Base-by-base conservation (phyloP, 805 yeast genomes). In the Brettanomyces anomalus region DNA sequence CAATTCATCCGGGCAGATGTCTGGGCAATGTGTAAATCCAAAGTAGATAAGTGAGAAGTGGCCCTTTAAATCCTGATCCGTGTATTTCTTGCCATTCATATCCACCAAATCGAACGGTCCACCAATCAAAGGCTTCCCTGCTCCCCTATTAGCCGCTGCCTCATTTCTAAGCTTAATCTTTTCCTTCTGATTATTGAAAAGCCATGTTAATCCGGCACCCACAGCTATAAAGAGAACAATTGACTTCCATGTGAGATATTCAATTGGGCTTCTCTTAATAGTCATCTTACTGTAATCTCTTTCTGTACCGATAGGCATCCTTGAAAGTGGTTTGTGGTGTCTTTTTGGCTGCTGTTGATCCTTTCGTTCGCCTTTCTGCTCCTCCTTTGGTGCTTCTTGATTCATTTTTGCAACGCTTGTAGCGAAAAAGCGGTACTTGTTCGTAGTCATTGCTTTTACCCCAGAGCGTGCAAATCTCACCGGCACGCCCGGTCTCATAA, bases 11-110 rank as follows among this genome's bases (percentile, higher is more conserved):
- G 98, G 98, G 64, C 98, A 93, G 42, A 93, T 89, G 64, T 93
- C 98, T 5, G 98, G 98, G 66, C 98, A 93, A 65, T 89, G 89
- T 4, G 96, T 85, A 68, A 93, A 93, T 0, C 98, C 98, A 65
- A 93, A 93, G 61, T 93, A 93, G n/a, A 90, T 62, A 37, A 93
- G 67, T 10, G 90, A 77, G 63, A 88, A 93, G 59, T 77, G 81
- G 30, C 89, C 93, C 48, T 74, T 64, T 56, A 93, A 66, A 52
- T 90, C 72, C 48, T 85, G 70, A 21, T 87, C 79, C 1, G 96
- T 87, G 62, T 93, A 93, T 16, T 60, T 62, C 21, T 81, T 64
- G 33, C 89, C 88, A 41, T 87, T 65, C 30, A 74, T 71, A 58
- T 90, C 96, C 7, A 74, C 64, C 48, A 93, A 66, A 44, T 72